Conservation (phyloP, 2,329 filamentous ascomycete species). For the Epichloe elymi region DNA sequence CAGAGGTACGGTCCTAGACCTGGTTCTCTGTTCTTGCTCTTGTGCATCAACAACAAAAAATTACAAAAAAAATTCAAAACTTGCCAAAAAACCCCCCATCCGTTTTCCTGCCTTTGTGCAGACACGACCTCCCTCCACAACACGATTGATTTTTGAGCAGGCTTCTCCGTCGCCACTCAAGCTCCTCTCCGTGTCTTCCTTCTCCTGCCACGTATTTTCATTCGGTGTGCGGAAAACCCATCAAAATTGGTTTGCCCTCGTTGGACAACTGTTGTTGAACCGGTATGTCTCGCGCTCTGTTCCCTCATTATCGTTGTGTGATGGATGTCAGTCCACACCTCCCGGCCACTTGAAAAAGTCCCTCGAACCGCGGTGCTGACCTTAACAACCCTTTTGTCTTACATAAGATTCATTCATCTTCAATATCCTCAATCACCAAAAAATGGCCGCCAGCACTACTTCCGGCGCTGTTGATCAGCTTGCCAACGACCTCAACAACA, state of each 20-base stretch:
- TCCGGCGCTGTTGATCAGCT: slow-evolving; percentile 64
- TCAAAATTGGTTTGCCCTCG: neutral
- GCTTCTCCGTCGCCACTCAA: slow-evolving; percentile 6
- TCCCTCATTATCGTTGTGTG: slow-evolving; percentile 1
- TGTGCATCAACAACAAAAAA: slow-evolving; percentile 38
- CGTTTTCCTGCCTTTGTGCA: slow-evolving; percentile 15
- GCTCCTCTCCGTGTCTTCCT: neutral
- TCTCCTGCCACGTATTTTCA: slow-evolving; percentile 3
- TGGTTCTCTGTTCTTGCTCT: slow-evolving; percentile 47
- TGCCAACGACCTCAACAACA: slow-evolving; percentile 61
- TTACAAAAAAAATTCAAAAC: slow-evolving; percentile 50
- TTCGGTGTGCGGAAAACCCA: neutral
- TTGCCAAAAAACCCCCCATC: slow-evolving; percentile 44
- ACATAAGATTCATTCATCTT: slow-evolving; percentile 4
- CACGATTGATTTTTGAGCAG: slow-evolving; percentile 6
- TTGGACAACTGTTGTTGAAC: slow-evolving; percentile 2
- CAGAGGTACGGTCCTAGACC: slow-evolving; percentile 46
- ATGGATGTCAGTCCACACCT: slow-evolving; percentile 1
- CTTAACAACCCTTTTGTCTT: neutral
- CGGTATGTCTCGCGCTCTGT: slow-evolving; percentile 1
- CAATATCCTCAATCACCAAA: slow-evolving; percentile 16
- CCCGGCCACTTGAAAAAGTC: neutral
- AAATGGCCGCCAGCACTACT: slow-evolving; percentile 48
- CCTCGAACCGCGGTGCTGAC: slow-evolving; percentile 1
- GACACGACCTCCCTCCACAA: slow-evolving; percentile 12